These are phyloP conservation scores for Phytophthora vignae DNA, from an alignment of 352 stramenopile species.

Conservation along the genomic window DNA sequence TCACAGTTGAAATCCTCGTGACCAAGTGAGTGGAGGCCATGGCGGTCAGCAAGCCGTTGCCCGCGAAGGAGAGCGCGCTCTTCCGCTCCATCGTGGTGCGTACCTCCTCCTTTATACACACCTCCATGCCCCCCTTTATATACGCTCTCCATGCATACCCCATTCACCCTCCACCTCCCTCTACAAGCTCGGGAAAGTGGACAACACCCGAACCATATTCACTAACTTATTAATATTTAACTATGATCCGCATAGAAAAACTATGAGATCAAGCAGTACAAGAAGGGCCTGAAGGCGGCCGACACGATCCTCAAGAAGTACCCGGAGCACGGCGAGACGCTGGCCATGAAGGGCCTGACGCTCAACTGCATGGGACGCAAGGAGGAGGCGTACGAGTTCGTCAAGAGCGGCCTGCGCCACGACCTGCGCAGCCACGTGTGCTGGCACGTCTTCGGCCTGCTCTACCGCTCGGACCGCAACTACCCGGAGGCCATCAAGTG, in stretches of 20 bases:
- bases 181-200: conserved; percentile 7
- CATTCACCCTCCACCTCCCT: background rate
- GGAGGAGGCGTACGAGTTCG: conserved; percentile 96
- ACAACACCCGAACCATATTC: background rate
- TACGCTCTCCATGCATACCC: background rate
- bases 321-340: conserved; percentile 96
- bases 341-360: conserved; percentile 98
- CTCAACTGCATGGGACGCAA: conserved; percentile 96
- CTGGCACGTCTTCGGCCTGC: conserved; percentile 98
- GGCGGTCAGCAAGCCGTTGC: conserved; percentile 74
- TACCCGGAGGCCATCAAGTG: conserved; percentile 99
- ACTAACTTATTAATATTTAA: conserved; percentile 1
- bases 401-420: conserved; percentile 94
- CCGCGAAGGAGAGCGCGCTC: conserved; percentile 95
- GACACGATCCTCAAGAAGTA: conserved; percentile 97
- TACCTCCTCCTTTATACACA: conserved; percentile 1
- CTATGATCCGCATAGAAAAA: conserved; percentile 78
- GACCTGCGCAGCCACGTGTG: conserved; percentile 97
- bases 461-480: conserved; percentile 97
- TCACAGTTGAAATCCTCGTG: conserved; percentile 22
- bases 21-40: conserved; percentile 43
- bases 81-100: conserved; percentile 96
- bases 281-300: conserved; percentile 97
- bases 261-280: conserved; percentile 99
- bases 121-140: background rate